These are phyloP conservation scores for Salicornia ramosissima DNA, from an alignment of 148 eudicot genomes.

Conservation along the genomic window DNA sequence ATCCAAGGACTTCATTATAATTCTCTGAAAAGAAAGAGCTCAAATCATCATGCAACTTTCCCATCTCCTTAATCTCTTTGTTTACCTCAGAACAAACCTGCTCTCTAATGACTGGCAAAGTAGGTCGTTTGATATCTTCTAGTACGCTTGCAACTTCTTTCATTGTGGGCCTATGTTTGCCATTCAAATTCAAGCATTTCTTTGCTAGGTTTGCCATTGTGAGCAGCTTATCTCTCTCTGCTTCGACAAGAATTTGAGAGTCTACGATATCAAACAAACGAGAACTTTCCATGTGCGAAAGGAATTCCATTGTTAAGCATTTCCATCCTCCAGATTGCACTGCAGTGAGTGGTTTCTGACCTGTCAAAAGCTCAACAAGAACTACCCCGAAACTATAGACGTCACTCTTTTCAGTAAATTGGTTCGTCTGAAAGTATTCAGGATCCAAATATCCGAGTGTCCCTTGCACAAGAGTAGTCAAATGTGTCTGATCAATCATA, in stretches of 20 bases:
- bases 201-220: conserved; percentile 5
- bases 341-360: conserved; percentile 5
- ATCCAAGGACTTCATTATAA: background rate
- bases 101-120: background rate
- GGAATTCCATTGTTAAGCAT: no score
- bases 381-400: conserved; percentile 27
- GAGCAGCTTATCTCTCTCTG: conserved; percentile 12
- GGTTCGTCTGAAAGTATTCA: conserved; percentile 17
- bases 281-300: no score
- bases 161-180: conserved; percentile 22
- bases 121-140: conserved; percentile 9
- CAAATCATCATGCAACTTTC: conserved; percentile 1
- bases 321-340: background rate
- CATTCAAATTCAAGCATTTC: conserved; percentile 16
- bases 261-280: no score
- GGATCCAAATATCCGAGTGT: conserved; percentile 23
- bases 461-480: conserved; percentile 19
- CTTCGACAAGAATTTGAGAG: conserved; percentile 5
- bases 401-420: no score
- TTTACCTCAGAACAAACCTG: background rate
- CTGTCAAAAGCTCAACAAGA: conserved; percentile 22
- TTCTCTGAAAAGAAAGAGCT: conserved; percentile 9
- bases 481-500: conserved; percentile 17
- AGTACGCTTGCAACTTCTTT: conserved; percentile 18
- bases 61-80: background rate